Percentiles rank a stretch among this genome's conserved stretches.
phyloP scores from a whole-genome alignment of 306 rosid genomes.

The Corylus heterophylla region DNA sequence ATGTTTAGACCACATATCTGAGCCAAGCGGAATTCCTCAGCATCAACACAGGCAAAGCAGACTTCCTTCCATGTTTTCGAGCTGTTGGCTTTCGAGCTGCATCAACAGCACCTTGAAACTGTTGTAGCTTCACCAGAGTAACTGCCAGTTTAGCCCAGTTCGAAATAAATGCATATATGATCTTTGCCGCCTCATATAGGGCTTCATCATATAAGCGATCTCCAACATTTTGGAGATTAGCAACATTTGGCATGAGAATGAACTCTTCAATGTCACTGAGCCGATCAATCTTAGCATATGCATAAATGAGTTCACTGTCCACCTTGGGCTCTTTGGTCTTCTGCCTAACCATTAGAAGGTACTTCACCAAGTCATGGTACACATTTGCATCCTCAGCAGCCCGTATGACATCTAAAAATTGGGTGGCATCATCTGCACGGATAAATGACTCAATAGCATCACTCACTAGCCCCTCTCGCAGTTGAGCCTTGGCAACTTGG shows the following conservation, averaged over 20 bases:
- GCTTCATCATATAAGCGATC: constrained; percentile 91
- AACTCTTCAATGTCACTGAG: constrained; percentile 91
- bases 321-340: constrained; percentile 89
- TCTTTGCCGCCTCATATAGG: constrained; percentile 89
- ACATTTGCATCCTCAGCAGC: constrained; percentile 80
- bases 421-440: constrained; percentile 83
- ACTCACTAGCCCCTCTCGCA: constrained; percentile 85
- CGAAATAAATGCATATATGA: constrained; percentile 80
- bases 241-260: constrained; percentile 94
- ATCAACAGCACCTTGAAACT: constrained; percentile 97
- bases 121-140: constrained; percentile 81
- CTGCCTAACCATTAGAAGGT: constrained; percentile 93
- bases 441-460: constrained; percentile 96
- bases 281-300: constrained; percentile 92
- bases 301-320: constrained; percentile 94
- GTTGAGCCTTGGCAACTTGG: constrained; percentile 94
- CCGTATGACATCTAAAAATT: constrained; percentile 85
- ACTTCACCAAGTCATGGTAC: constrained; percentile 84
- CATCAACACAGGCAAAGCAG: constrained; percentile 96
- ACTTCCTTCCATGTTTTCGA: constrained; percentile 98
- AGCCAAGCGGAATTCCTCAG: constrained; percentile 93
- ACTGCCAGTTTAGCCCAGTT: constrained; percentile 94
- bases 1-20: constrained; percentile 96
- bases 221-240: constrained; percentile 85
- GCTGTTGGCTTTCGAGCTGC: constrained; percentile 98